Conservation (phyloP, 306 rosid genomes). For the Calophaca sinica region DNA sequence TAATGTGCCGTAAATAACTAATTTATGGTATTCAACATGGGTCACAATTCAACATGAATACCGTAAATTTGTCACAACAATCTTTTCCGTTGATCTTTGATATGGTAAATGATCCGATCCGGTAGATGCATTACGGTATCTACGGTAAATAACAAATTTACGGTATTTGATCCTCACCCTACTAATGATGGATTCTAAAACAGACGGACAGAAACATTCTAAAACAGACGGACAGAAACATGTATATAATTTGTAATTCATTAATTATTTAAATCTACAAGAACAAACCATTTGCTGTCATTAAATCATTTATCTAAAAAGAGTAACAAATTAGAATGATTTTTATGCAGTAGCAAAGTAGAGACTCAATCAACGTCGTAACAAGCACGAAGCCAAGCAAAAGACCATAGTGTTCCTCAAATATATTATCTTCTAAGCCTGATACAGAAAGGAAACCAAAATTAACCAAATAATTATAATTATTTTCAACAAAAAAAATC, state of each 20-base stretch:
- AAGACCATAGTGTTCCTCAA: background rate
- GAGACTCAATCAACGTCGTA: conserved; percentile 19
- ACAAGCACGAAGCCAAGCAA: background rate
- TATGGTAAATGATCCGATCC: too few relatives aligned
- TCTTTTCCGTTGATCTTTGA: too few relatives aligned
- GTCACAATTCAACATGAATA: too few relatives aligned
- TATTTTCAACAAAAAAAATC: too few relatives aligned
- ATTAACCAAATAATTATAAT: background rate
- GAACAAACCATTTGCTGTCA: conserved; percentile 1
- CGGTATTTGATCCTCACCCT: too few relatives aligned
- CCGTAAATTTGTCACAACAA: too few relatives aligned
- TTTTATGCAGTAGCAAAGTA: background rate
- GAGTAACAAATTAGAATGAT: background rate
- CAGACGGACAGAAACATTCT: background rate
- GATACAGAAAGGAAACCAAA: background rate
- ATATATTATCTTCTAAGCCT: conserved; percentile 34
- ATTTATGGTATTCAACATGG: too few relatives aligned
- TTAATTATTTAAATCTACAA: conserved; percentile 28
- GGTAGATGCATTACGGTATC: too few relatives aligned
- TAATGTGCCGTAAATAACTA: too few relatives aligned
- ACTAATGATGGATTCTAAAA: background rate
- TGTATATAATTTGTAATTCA: conserved; percentile 1
- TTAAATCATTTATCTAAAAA: conserved; percentile 1
- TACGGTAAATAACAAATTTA: too few relatives aligned
- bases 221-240: background rate